phyloP scores from a whole-genome alignment of 352 stramenopile genomes.

The Globisporangium barbulae region DNA sequence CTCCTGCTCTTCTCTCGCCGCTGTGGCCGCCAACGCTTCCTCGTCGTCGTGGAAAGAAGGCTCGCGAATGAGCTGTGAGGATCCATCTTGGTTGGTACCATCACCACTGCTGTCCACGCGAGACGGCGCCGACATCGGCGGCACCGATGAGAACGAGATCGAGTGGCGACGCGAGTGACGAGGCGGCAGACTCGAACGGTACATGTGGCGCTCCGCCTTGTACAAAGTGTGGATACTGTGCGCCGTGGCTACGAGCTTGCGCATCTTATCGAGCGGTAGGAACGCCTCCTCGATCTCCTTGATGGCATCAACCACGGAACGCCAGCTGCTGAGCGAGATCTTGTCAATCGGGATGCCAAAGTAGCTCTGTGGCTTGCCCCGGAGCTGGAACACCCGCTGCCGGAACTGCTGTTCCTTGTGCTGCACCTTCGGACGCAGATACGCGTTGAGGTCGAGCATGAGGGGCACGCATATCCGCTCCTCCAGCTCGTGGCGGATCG shows the following conservation, averaged over 20 bases:
- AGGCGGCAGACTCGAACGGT: conserved; percentile 23
- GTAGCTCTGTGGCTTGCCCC: conserved; percentile 73
- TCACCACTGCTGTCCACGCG: background rate
- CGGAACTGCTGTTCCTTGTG: conserved; percentile 77
- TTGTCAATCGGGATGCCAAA: conserved; percentile 80
- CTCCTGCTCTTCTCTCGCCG: conserved; percentile 31
- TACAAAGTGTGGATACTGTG: conserved; percentile 75
- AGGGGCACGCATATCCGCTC: conserved; percentile 78
- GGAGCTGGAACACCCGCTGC: conserved; percentile 57
- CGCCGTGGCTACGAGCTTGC: conserved; percentile 67
- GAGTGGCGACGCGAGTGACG: conserved; percentile 41
- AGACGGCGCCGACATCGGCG: conserved; percentile 11
- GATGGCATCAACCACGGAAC: conserved; percentile 62
- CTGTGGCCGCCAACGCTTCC: background rate
- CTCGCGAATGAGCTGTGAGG: conserved; percentile 1
- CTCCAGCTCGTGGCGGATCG: conserved; percentile 81
- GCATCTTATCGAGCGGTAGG: conserved; percentile 81
- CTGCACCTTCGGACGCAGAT: conserved; percentile 43
- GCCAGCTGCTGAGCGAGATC: conserved; percentile 78
- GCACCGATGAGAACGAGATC: conserved; percentile 20
- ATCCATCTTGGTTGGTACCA: background rate
- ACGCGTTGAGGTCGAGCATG: conserved; percentile 51
- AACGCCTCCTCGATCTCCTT: conserved; percentile 84
- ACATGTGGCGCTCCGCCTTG: conserved; percentile 55
- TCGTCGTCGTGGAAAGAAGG: conserved; percentile 13